Percentiles rank a stretch among this genome's conserved stretches.
phyloP scores from a whole-genome alignment of 2,329 filamentous ascomycete species.

The Alternaria postmessia region DNA sequence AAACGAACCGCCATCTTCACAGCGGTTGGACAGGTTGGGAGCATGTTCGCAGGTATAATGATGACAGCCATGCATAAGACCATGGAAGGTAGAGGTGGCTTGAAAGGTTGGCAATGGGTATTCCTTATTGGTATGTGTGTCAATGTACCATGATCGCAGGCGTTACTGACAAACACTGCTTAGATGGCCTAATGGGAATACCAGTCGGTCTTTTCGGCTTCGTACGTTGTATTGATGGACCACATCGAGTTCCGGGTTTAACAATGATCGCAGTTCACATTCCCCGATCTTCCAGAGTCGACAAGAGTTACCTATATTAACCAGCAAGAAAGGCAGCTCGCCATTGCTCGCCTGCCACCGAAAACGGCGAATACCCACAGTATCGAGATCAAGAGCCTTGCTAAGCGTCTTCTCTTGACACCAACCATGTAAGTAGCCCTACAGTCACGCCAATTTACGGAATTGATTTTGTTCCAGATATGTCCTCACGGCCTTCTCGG shows the following conservation, averaged over 20 bases:
- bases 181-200: conserved; percentile 35
- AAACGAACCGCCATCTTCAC: conserved; percentile 38
- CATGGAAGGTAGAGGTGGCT: conserved; percentile 26
- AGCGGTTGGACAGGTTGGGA: conserved; percentile 31
- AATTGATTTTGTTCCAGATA: conserved; percentile 37
- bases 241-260: not conserved
- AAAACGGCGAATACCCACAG: conserved; percentile 31
- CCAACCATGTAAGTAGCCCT: conserved; percentile 21
- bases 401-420: conserved; percentile 23
- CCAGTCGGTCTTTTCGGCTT: conserved; percentile 34
- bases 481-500: conserved; percentile 49
- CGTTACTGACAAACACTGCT: not conserved
- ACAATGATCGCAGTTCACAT: conserved; percentile 21
- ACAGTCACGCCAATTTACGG: not conserved
- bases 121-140: conserved; percentile 29
- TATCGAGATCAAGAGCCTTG: conserved; percentile 27
- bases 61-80: conserved; percentile 37
- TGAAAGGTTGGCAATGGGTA: conserved; percentile 39
- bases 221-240: conserved; percentile 7
- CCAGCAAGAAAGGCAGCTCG: conserved; percentile 26
- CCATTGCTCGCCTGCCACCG: conserved; percentile 29
- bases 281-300: conserved; percentile 33
- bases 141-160: not conserved
- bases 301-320: conserved; percentile 22
- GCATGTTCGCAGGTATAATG: conserved; percentile 40